Evolutionary conservation across 2,329 filamentous ascomycete species (phyloP).

Genomic region (Tolypocladium amazonense): DNA sequence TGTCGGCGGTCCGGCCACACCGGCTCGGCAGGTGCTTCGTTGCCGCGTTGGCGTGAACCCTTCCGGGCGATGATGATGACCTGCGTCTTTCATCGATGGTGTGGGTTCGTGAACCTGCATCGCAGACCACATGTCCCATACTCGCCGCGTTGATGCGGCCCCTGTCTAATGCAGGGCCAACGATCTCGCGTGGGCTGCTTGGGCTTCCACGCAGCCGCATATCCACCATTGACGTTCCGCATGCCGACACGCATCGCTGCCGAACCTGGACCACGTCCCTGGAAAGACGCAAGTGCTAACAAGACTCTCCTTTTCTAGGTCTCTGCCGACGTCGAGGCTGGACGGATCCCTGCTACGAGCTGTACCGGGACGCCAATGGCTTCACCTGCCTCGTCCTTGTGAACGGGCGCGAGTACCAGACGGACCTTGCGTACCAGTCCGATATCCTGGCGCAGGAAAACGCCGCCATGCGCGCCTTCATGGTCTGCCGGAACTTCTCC

Average conservation of each 20-base stretch:
- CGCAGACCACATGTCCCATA: not conserved
- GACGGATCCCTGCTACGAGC: constrained; percentile 83
- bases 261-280: not conserved
- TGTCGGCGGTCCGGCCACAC: not conserved
- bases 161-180: not conserved
- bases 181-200: not conserved
- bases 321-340: constrained; percentile 91
- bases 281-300: constrained; percentile 19
- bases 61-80: not conserved
- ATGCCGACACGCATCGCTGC: not conserved
- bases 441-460: constrained; percentile 81
- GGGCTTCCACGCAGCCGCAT: not conserved
- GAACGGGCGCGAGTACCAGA: constrained; percentile 94
- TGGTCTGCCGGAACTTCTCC: constrained; percentile 96
- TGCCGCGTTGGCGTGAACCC: not conserved
- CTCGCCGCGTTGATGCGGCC: not conserved
- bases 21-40: not conserved
- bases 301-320: constrained; percentile 41
- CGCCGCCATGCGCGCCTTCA: constrained; percentile 90
- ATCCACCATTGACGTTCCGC: not conserved
- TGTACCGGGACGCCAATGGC: constrained; percentile 61
- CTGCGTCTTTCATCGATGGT: not conserved
- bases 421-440: constrained; percentile 73
- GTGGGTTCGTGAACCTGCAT: not conserved
- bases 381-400: constrained; percentile 87